A percentile compares a stretch with the other conserved stretches of the same genome.
Evolutionary conservation across 2,329 filamentous ascomycete species (phyloP).

Genomic region (Beauveria asiatica): DNA sequence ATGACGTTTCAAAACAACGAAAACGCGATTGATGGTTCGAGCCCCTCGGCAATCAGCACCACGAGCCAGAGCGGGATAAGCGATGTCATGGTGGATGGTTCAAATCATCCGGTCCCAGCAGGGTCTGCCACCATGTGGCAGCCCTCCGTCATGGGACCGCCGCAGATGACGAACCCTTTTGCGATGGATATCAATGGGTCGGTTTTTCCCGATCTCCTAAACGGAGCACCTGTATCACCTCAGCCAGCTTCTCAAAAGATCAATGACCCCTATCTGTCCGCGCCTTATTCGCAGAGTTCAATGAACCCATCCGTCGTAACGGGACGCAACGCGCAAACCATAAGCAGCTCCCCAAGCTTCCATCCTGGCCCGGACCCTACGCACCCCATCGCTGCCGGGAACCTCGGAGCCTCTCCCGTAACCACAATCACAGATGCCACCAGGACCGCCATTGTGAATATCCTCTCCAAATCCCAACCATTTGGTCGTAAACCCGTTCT

Average conservation of each 20-base stretch:
- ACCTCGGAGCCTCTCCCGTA: conserved; percentile 48
- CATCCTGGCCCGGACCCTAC: conserved; percentile 61
- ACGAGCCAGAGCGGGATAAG: conserved; percentile 87
- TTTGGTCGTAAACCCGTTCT: conserved; percentile 59
- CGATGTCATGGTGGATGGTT: conserved; percentile 83
- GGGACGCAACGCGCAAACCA: conserved; percentile 50
- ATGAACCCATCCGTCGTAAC: conserved; percentile 65
- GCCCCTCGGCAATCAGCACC: conserved; percentile 90
- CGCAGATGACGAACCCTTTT: conserved; percentile 61
- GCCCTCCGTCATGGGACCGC: conserved; percentile 58
- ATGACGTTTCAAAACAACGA: conserved; percentile 66
- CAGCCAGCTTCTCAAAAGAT: conserved; percentile 63
- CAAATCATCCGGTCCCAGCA: conserved; percentile 51
- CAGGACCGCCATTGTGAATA: conserved; percentile 51
- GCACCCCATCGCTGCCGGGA: conserved; percentile 60
- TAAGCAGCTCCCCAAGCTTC: conserved; percentile 54
- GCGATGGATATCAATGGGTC: conserved; percentile 65
- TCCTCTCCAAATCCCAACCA: conserved; percentile 47
- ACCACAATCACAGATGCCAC: conserved; percentile 59
- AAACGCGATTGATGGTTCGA: conserved; percentile 82
- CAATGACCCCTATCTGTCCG: conserved; percentile 70
- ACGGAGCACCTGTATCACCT: conserved; percentile 65
- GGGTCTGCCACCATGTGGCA: conserved; percentile 58
- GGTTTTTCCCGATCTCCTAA: conserved; percentile 70
- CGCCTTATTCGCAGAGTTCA: conserved; percentile 64